Evolutionary conservation across 495 filamentous ascomycete species (phyloP).

Genomic region (Tuber aestivum): DNA sequence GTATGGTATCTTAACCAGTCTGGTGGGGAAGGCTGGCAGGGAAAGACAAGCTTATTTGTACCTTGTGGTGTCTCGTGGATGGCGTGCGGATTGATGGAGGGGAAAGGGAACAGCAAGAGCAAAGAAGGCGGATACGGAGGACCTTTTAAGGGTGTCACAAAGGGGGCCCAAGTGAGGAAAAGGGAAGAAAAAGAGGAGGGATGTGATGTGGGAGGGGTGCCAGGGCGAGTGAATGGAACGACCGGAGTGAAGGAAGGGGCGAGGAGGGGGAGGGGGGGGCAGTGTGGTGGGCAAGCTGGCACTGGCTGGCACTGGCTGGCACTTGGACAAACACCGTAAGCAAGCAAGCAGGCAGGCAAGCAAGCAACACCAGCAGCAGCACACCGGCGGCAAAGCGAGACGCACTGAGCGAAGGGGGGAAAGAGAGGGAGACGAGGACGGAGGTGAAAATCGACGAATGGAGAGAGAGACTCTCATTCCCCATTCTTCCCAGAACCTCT

Average conservation of each 20-base stretch:
- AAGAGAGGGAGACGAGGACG: not conserved
- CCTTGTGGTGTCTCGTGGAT: conserved; percentile 9
- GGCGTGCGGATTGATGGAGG: conserved; percentile 11
- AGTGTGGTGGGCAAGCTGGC: conserved; percentile 2
- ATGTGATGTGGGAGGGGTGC: conserved; percentile 6
- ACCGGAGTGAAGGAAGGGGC: conserved; percentile 13
- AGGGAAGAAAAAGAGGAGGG: not conserved
- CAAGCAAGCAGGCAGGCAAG: not conserved
- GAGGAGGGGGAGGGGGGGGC: conserved; percentile 5
- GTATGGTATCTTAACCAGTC: not conserved
- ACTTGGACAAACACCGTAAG: not conserved
- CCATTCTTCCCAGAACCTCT: not conserved
- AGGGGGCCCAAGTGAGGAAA: not conserved
- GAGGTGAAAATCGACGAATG: not conserved
- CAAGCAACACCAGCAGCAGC: not conserved
- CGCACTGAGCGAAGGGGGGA: not conserved
- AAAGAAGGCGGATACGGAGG: conserved; percentile 30
- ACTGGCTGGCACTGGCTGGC: too few species aligned
- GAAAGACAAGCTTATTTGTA: conserved; percentile 23
- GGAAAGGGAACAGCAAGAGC: conserved; percentile 21
- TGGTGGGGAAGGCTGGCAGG: conserved; percentile 13
- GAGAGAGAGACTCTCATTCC: not conserved
- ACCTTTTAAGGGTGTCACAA: conserved; percentile 38
- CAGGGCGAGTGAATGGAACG: not conserved
- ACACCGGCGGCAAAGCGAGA: conserved; percentile 1